These are phyloP conservation scores for Phalaenopsis hybrid DNA, from an alignment of 116 monocot species.

Conservation along the genomic window DNA sequence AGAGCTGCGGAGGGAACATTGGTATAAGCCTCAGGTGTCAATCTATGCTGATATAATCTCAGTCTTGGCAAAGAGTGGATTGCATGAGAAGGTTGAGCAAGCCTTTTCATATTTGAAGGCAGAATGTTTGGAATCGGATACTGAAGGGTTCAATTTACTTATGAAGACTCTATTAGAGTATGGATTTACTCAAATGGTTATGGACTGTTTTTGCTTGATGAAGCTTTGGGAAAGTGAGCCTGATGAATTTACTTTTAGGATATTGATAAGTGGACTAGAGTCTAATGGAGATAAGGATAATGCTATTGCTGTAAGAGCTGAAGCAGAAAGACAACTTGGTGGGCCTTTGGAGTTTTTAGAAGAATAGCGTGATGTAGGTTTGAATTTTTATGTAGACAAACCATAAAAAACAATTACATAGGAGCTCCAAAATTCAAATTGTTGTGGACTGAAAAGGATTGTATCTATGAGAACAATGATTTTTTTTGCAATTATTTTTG, in stretches of 20 bases:
- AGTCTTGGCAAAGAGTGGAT: constrained; percentile 44
- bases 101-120: constrained; percentile 49
- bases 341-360: constrained; percentile 47
- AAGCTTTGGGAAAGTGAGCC: constrained; percentile 80
- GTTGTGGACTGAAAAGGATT: neutral
- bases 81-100: constrained; percentile 37
- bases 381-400: neutral
- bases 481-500: neutral
- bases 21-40: constrained; percentile 69
- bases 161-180: constrained; percentile 47
- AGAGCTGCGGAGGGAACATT: constrained; percentile 72
- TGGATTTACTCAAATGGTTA: constrained; percentile 42
- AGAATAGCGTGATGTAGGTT: constrained; percentile 27
- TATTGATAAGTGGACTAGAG: constrained; percentile 52
- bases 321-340: constrained; percentile 56
- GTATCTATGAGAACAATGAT: neutral
- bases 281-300: constrained; percentile 47
- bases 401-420: neutral
- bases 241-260: constrained; percentile 57
- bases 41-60: constrained; percentile 57
- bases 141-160: constrained; percentile 67
- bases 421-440: neutral
- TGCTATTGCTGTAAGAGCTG: constrained; percentile 28
- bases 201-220: constrained; percentile 80
- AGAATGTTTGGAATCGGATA: constrained; percentile 49